Percentiles rank a stretch among this genome's conserved stretches.
These are phyloP conservation scores for Kurtzmaniella quercitrusa DNA, from an alignment of 1,139 yeast species.

Conservation along the genomic window DNA sequence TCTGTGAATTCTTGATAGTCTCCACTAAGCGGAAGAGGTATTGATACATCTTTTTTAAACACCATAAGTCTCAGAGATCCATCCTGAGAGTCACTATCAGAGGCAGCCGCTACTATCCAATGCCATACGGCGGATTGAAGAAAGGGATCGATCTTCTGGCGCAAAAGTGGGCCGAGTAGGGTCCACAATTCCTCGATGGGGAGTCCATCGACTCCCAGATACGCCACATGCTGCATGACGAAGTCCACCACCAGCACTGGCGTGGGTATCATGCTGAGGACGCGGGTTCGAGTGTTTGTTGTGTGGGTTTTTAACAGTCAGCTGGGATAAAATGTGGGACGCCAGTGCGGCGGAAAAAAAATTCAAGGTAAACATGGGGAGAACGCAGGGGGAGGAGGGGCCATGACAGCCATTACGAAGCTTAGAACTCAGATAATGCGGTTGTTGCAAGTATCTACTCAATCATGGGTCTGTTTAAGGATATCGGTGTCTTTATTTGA, in stretches of 20 bases:
- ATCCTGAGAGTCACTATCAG: background rate
- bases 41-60: constrained; percentile 1
- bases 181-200: constrained; percentile 30
- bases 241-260: constrained; percentile 27
- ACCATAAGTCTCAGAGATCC: constrained; percentile 12
- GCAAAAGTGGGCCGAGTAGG: constrained; percentile 17
- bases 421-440: too few relatives aligned
- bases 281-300: constrained; percentile 1
- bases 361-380: too few relatives aligned
- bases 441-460: too few relatives aligned
- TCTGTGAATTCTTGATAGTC: constrained; percentile 19
- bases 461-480: too few relatives aligned
- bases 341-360: too few relatives aligned
- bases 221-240: constrained; percentile 28
- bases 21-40: constrained; percentile 4
- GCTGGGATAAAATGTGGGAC: too few relatives aligned
- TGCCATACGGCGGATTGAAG: constrained; percentile 38
- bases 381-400: too few relatives aligned
- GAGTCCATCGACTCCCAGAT: constrained; percentile 34
- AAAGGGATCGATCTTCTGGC: constrained; percentile 24
- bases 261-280: constrained; percentile 13
- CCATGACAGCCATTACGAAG: too few relatives aligned
- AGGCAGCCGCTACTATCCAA: constrained; percentile 21
- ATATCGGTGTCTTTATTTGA: too few relatives aligned
- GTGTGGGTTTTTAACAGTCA: background rate